Evolutionary conservation across 805 yeast species (phyloP).

Genomic region (Metschnikowia noctiluminum): DNA sequence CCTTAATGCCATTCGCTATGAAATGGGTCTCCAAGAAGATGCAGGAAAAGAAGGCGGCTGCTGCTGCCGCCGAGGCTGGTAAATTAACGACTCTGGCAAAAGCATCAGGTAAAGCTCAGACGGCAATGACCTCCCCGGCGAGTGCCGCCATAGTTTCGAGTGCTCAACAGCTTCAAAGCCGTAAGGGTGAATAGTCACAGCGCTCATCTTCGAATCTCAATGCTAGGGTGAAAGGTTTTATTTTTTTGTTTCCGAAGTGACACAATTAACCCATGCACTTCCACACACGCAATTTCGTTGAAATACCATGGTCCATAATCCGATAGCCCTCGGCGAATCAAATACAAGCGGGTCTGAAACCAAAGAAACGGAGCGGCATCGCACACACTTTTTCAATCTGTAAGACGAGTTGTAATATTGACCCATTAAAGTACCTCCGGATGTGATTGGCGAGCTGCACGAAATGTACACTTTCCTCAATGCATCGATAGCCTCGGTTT

Average conservation of each 20-base stretch:
- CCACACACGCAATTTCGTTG: slow-evolving; percentile 79
- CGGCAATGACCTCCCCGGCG: too few relatives aligned
- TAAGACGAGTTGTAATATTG: slow-evolving; percentile 12
- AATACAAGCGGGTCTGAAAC: slow-evolving; percentile 39
- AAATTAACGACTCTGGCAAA: too few relatives aligned
- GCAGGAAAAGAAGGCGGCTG: slow-evolving; percentile 11
- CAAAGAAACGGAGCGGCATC: slow-evolving; percentile 43
- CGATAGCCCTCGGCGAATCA: slow-evolving; percentile 29
- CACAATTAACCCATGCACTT: slow-evolving; percentile 60
- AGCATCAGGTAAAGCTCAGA: too few relatives aligned
- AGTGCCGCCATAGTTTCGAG: too few relatives aligned
- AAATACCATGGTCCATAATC: slow-evolving; percentile 59
- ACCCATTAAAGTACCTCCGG: slow-evolving; percentile 15
- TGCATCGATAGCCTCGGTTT: slow-evolving; percentile 32
- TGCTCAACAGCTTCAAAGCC: too few relatives aligned
- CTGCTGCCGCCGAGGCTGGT: too few relatives aligned
- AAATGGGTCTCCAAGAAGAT: slow-evolving; percentile 15
- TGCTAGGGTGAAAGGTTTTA: too few relatives aligned
- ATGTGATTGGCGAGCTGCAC: slow-evolving; percentile 10
- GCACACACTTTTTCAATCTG: slow-evolving; percentile 35
- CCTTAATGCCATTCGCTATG: slow-evolving; percentile 26
- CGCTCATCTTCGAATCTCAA: too few relatives aligned
- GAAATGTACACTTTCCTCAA: slow-evolving; percentile 35
- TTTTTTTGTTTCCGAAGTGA: too few relatives aligned
- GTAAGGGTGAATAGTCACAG: too few relatives aligned